Conservation (phyloP, 805 yeast species). For the Candida methanosorbosa region DNA sequence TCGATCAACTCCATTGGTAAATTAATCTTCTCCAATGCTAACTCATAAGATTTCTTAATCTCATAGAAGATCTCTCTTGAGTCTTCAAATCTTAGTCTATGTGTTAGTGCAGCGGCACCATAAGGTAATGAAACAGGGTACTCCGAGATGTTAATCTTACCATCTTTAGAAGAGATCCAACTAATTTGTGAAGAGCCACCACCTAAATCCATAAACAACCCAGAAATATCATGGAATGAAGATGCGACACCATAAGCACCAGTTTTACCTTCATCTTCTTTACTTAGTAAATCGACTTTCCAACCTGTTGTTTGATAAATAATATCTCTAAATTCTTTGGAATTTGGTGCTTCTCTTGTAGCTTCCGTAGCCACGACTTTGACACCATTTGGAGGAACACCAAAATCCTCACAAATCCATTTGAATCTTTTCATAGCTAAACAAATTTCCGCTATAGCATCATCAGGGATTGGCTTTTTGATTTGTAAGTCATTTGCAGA, state of each 20-base stretch:
- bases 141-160: constrained; percentile 44
- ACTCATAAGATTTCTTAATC: constrained; percentile 39
- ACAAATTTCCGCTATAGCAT: constrained; percentile 49
- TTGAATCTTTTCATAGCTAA: constrained; percentile 60
- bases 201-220: constrained; percentile 66
- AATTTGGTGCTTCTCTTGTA: constrained; percentile 59
- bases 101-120: constrained; percentile 63
- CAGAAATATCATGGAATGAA: constrained; percentile 56
- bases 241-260: constrained; percentile 73
- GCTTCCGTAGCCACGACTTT: constrained; percentile 71
- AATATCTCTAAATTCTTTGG: constrained; percentile 47
- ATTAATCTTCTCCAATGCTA: constrained; percentile 41
- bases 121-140: constrained; percentile 60
- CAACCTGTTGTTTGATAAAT: constrained; percentile 55
- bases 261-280: constrained; percentile 56
- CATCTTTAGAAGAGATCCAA: constrained; percentile 54
- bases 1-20: constrained; percentile 43
- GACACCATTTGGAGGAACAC: constrained; percentile 52
- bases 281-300: constrained; percentile 51
- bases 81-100: constrained; percentile 44
- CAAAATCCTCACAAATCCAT: constrained; percentile 65
- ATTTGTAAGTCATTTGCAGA: constrained; percentile 13
- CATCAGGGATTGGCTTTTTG: constrained; percentile 47
- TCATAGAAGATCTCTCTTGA: constrained; percentile 42
- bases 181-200: constrained; percentile 64